Evolutionary conservation across 352 stramenopile species (phyloP).

Genomic region (Phytophthora europaea): DNA sequence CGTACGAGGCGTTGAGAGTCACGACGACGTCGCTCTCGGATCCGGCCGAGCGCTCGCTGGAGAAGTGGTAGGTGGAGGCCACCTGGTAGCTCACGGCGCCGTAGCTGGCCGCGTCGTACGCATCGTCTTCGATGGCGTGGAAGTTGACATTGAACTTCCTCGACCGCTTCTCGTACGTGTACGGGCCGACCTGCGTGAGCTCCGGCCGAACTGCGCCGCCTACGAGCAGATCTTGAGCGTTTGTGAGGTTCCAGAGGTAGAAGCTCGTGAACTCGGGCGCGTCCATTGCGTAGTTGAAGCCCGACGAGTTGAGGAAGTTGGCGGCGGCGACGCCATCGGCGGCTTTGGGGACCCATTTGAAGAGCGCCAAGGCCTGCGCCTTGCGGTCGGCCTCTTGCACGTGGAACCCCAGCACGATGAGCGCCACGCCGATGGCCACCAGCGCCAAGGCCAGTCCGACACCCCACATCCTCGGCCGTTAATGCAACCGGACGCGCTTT

Average conservation of each 20-base stretch:
- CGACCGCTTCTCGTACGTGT: conserved; percentile 73
- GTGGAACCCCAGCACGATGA: conserved; percentile 39
- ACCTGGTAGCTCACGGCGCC: conserved; percentile 66
- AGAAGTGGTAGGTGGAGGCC: conserved; percentile 54
- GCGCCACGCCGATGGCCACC: conserved; percentile 25
- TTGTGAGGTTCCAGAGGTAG: conserved; percentile 83
- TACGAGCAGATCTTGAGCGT: conserved; percentile 48
- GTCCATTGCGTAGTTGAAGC: conserved; percentile 59
- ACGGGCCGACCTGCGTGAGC: conserved; percentile 68
- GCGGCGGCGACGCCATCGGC: conserved; percentile 3
- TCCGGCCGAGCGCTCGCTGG: conserved; percentile 65
- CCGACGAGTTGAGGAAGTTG: conserved; percentile 37
- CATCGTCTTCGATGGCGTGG: conserved; percentile 35
- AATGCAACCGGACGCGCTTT: background rate
- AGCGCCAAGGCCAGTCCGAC: conserved; percentile 32
- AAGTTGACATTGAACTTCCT: conserved; percentile 66
- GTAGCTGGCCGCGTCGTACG: conserved; percentile 29
- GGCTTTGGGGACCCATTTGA: conserved; percentile 30
- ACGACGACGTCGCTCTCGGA: conserved; percentile 62
- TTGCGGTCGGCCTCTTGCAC: conserved; percentile 19
- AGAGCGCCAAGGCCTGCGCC: conserved; percentile 18
- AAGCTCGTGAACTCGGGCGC: conserved; percentile 64
- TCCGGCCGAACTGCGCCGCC: conserved; percentile 25
- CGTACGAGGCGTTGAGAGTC: conserved; percentile 73
- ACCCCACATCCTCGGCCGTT: conserved; percentile 28